Evolutionary conservation across 352 stramenopile genomes (phyloP).

Genomic region (Phytopythium chamaehyphon): DNA sequence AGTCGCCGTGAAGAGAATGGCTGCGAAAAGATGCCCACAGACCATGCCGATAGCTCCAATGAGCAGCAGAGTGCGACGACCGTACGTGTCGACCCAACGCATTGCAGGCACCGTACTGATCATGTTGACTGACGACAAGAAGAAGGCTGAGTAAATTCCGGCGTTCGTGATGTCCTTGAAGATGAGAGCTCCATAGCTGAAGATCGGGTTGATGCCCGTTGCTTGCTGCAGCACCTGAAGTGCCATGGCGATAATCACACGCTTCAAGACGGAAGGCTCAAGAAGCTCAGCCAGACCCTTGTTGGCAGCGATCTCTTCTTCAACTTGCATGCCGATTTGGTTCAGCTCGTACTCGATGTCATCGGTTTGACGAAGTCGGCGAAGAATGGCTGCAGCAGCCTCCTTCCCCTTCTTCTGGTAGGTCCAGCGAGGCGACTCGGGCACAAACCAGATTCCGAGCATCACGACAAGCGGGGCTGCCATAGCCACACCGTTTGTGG

Average conservation of each 20-base stretch:
- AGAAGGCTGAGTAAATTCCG: constrained; percentile 21
- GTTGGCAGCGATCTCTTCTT: constrained; percentile 16
- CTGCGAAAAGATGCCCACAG: constrained; percentile 31
- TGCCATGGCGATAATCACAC: constrained; percentile 24
- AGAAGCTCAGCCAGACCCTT: constrained; percentile 24
- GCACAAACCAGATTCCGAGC: constrained; percentile 29
- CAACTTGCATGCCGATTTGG: constrained; percentile 35
- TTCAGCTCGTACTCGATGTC: constrained; percentile 27
- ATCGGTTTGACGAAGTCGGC: constrained; percentile 19
- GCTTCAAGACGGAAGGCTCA: constrained; percentile 18
- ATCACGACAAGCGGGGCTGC: constrained; percentile 33
- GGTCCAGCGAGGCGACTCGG: constrained; percentile 25
- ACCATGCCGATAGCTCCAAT: constrained; percentile 36
- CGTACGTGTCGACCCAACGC: constrained; percentile 28
- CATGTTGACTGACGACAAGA: constrained; percentile 25
- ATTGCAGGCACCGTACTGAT: constrained; percentile 27
- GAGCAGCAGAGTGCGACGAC: constrained; percentile 28
- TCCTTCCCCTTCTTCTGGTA: constrained; percentile 25
- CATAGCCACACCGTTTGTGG: constrained; percentile 30
- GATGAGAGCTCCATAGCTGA: constrained; percentile 29
- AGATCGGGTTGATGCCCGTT: constrained; percentile 33
- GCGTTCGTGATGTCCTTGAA: constrained; percentile 26
- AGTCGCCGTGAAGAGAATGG: constrained; percentile 24
- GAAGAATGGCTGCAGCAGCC: constrained; percentile 19
- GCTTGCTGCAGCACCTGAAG: constrained; percentile 30